Evolutionary conservation across 106 monocot species (phyloP), one percentile per base, ranked within the genome.

Genomic region (Platanthera guangdongensis): DNA sequence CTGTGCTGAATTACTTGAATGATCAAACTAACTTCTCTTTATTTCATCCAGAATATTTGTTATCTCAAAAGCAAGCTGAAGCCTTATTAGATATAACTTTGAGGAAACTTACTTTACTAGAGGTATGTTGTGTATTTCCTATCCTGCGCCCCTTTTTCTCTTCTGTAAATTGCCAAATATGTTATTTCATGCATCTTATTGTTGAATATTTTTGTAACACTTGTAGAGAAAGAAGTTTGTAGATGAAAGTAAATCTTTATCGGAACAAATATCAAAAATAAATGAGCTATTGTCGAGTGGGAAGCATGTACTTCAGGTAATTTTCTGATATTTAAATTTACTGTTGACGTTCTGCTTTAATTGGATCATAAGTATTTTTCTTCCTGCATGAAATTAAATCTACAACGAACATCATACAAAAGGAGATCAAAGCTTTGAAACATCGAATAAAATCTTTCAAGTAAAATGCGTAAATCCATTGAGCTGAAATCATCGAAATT

Each of bases 11-110:
- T 65, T 65, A 32, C 65, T 65, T 65, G 46, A 48, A 2, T 70
- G 0, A 47, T 47, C 47, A 67, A 67, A 39, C 39, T 67, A 39
- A 11, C 68, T 75, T 16, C 12, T 46, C 4, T 10, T 0, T 85
- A 59, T n/a, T 82, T 9, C 45, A 51, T 71, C 19, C 78, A 97
- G 97, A 88, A 85, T 94, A 74, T 85, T 77, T 76, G 46, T 81
- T 99, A 77, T 94, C 99, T 65, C 76, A 73, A 62, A 94, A 94
- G 80, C 99, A 99, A 82, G 92, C 99, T 74, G 94, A 99, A 81
- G 94, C 99, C 25, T 74, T 99, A 57, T 78, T 99, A 39, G 94
- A 92, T 78, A 94, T 99, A 75, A 94, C 94, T 22, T 76, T 99
- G 13, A 85, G 90, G 53, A 99, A 86, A 80, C 84, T 99, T 52